Conservation (phyloP, 345 rosid species). For the Carallia brachiata region DNA sequence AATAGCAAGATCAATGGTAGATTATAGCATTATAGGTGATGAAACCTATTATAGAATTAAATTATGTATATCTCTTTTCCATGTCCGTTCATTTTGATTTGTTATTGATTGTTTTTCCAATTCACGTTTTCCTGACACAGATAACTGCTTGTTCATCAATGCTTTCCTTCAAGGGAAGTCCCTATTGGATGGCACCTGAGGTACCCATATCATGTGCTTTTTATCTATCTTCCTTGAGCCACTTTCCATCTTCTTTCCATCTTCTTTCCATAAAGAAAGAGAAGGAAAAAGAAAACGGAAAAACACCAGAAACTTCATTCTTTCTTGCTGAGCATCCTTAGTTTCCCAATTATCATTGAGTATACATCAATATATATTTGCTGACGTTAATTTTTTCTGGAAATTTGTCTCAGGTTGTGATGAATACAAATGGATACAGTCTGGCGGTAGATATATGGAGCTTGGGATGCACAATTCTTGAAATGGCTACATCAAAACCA, state of each 20-base stretch:
- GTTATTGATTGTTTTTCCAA: constrained; percentile 18
- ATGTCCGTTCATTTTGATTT: constrained; percentile 8
- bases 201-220: constrained; percentile 29
- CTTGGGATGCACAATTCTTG: constrained; percentile 95
- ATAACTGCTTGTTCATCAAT: constrained; percentile 65
- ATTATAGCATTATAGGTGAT: neutral
- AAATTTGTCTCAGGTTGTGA: constrained; percentile 60
- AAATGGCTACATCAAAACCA: constrained; percentile 95
- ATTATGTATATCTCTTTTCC: neutral
- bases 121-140: constrained; percentile 38
- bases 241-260: neutral
- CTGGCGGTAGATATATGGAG: constrained; percentile 94
- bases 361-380: neutral
- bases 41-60: neutral
- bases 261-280: too few relatives aligned
- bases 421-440: constrained; percentile 85
- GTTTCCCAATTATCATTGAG: neutral
- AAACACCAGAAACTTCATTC: neutral
- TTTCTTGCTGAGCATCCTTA: neutral
- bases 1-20: too few relatives aligned
- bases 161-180: constrained; percentile 99
- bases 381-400: neutral
- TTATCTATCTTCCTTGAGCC: constrained; percentile 1
- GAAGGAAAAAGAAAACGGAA: neutral
- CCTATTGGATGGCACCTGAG: constrained; percentile 99